These are phyloP conservation scores for Eleusine indica DNA, from an alignment of 176 grass and related monocot species.

Conservation along the genomic window DNA sequence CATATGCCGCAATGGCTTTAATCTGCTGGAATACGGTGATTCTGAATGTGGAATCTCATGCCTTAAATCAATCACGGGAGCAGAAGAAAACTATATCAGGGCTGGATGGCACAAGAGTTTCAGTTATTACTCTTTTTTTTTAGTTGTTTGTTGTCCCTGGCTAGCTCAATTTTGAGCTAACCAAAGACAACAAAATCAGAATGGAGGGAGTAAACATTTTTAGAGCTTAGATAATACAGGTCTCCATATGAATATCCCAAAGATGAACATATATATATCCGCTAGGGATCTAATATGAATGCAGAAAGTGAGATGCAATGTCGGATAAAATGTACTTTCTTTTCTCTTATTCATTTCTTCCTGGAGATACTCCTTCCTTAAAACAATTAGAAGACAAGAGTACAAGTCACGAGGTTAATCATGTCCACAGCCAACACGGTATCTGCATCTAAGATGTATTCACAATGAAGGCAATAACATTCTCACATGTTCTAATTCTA, in stretches of 20 bases:
- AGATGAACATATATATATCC: not conserved
- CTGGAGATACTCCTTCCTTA: not conserved
- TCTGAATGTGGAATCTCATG: too few relatives aligned
- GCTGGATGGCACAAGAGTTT: too few relatives aligned
- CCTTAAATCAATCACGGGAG: too few relatives aligned
- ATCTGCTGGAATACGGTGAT: too few relatives aligned
- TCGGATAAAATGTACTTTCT: not conserved
- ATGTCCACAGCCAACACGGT: slow-evolving; percentile 7
- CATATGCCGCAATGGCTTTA: too few relatives aligned
- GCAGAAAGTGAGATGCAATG: not conserved
- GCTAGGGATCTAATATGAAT: not conserved
- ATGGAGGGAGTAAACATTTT: too few relatives aligned
- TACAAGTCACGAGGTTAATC: not conserved
- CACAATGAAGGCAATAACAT: not conserved
- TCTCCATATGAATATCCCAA: not conserved
- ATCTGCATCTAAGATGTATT: slow-evolving; percentile 35
- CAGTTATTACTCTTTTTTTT: too few relatives aligned
- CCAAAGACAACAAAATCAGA: too few relatives aligned
- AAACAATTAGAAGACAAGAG: not conserved
- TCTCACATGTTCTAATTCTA: slow-evolving; percentile 24
- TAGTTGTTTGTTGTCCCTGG: too few relatives aligned
- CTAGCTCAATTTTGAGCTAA: too few relatives aligned
- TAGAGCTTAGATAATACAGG: not conserved
- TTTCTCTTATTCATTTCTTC: not conserved
- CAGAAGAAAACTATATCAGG: too few relatives aligned